Evolutionary conservation across 2,329 filamentous ascomycete species (phyloP), one percentile per base, ranked within the genome.

Genomic region (Blastomyces gilchristii): DNA sequence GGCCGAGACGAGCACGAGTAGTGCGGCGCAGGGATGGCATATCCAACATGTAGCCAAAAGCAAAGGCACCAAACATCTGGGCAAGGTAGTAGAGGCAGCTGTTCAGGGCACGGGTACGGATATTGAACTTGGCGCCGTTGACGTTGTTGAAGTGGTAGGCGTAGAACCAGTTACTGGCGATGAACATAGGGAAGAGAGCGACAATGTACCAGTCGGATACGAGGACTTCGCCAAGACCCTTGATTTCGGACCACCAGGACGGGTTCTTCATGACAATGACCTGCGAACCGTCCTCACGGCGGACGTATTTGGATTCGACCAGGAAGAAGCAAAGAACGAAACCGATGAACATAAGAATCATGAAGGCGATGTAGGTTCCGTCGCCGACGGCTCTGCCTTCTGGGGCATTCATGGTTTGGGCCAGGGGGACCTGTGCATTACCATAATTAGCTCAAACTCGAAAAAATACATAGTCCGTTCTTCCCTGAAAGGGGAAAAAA

Each of bases 181-280:
- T 83, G 78, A 92, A 91, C 86, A 91, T 89, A 71, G 89, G 89
- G 78, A 91, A 94, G 37, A 93, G 81, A 22, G 87, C 75, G 62
- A 92, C 66, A 69, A 94, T 87, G 77, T 87, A 92, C 6, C 85
- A 85, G 68, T 94, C 88, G 41, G 81, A 81, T 60, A 78, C 77
- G 63, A 96, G 77, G 0, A 88, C 90, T 74, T 94, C 83, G 74
- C 82, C 87, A 2, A 96, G 83, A 62, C 91, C 91, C 22, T 83
- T 67, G 65, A 96, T 75, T 76, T 96, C 91, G 2, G 88, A 87
- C 71, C 85, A 84, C 89, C 89, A 95, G 60, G 88, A 89, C 3
- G 91, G 91, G 75, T 95, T 89, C 80, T 94, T 93, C 88, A 93
- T 95, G 66, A 92, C 77, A 66, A 96, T 91, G 71, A 96, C 86